Conservation (phyloP, 768 basidiomycete genomes). For the Trametes sanguinea region DNA sequence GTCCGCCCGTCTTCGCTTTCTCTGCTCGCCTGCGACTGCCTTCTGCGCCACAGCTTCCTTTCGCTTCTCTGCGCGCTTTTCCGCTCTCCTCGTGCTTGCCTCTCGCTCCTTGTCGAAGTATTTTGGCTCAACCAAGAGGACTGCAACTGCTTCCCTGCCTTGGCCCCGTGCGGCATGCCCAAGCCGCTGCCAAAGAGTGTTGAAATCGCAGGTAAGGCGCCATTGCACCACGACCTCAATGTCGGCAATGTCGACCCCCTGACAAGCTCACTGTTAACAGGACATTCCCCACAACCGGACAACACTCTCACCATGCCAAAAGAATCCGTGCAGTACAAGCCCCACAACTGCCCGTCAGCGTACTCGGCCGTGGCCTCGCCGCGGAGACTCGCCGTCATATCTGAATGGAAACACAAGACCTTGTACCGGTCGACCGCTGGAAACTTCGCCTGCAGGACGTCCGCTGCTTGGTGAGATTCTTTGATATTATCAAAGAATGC, state of each 20-base stretch:
- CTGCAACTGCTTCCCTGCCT: neutral
- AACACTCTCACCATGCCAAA: no score
- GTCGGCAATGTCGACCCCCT: constrained; percentile 41
- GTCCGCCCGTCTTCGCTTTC: constrained; percentile 7
- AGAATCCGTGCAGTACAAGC: no score
- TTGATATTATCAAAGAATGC: no score
- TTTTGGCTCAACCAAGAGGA: constrained; percentile 31
- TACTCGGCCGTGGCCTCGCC: no score
- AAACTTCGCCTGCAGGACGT: no score
- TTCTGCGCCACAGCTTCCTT: constrained; percentile 29
- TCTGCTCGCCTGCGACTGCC: constrained; percentile 27
- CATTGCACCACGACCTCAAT: constrained; percentile 41
- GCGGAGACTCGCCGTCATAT: no score
- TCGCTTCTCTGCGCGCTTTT: constrained; percentile 30
- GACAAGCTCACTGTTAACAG: no score
- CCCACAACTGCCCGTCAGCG: no score
- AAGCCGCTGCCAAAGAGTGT: constrained; percentile 38
- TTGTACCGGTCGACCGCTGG: no score
- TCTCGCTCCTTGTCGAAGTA: constrained; percentile 21
- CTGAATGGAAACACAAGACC: no score
- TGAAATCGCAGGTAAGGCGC: constrained; percentile 28
- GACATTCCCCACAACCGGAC: no score
- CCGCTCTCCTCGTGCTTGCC: neutral
- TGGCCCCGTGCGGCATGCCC: constrained; percentile 31
- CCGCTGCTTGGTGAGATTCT: no score